Evolutionary conservation across 2,329 filamentous ascomycete genomes (phyloP), one percentile per base, ranked within the genome.

Genomic region (Colletotrichum tabaci): DNA sequence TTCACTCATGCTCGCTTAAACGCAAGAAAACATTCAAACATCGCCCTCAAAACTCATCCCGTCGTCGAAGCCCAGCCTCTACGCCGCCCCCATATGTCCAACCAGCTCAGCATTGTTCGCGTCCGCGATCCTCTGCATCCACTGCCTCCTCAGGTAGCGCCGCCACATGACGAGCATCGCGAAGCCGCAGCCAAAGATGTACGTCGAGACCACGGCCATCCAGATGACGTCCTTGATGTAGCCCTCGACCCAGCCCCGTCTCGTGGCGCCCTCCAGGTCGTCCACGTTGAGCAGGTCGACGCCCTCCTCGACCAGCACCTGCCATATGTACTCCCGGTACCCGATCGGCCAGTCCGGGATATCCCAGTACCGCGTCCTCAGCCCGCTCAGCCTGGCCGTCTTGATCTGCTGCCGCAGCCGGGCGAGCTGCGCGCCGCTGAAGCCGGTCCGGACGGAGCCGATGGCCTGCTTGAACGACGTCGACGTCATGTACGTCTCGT

Each of bases 251-350:
- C 52, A 56, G 8, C 52, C 30, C 6, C n/a, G 52, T 10, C 8
- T 18, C 35, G 30, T 21, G 15, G 55, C 55, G 12, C 38, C 13
- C 67, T 81, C 80, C 68, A 92, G 76, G 77, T 91, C 87, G 79
- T 92, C 90, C 7, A 88, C 87, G 77, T 90, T 91, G 57, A 92
- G 75, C 53, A 91, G 79, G 77, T 91, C 89, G 4, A 89, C 87
- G 0, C 88, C 89, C 73, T 89, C 87, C n/a, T 82, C 78, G 10
- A 87, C 77, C 50, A 92, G 75, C 2, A 84, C 80, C 64, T 85
- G 80, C 89, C 90, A 92, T 12, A 91, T 80, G 61, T 83, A 82
- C 76, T 91, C 87, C 56, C 89, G 82, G 40, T 86, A 75, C 18
- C 81, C 81, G 4, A 87, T 75, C 2, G 89, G 89, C 89, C 89